Base-by-base conservation (phyloP, 83 land plant species). In the Larix sibirica region DNA sequence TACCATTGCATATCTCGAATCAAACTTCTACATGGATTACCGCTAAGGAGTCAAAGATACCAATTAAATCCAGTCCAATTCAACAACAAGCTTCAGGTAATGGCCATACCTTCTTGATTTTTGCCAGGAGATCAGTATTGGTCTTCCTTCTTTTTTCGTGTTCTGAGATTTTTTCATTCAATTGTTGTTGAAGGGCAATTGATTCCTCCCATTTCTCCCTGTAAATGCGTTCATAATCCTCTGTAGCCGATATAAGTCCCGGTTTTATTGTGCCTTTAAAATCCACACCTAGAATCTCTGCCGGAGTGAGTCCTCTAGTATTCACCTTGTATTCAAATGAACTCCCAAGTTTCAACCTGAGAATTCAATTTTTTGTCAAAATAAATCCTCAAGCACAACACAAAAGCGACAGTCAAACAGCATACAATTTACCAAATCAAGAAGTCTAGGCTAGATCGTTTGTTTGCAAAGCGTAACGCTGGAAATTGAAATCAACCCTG, bases 291-390 rank as follows among this genome's bases (percentile, higher is more conserved):
- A 92, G 59, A 1, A 92, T 86, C 40, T 86, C 90, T 61, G 68
- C 73, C 20, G 85, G 83, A 16, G 94, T 81, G 7, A 88, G 65
- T 60, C 92, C 94, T 21, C 90, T 77, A 14, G 63, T 40, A 77
- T 92, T 90, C 73, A 90, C 59, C 24, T n/a, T 26, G 82, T 86
- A 90, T 31, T 88, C 83, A 47, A 88, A 84, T 44, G 62, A 83
- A 82, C 9, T 82, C 21, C 85, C 87, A 79, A 90, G 89, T 83
- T 92, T 92, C 58, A 92, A 88, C 82, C 94, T 92, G 69, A 69
- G 79, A 58, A 62, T 71, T 33, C 9, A 50, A 50, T 50, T 50
- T 8, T 50, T 12, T 2, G 13, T 17, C 44, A 13, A 18, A 70
- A 18, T 14, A 16, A 33, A 36, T 17, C 47, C n/a, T 70, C 44